These are phyloP conservation scores for Xylariaceae sp. DNA, from an alignment of 2,329 filamentous ascomycete genomes.

Conservation along the genomic window DNA sequence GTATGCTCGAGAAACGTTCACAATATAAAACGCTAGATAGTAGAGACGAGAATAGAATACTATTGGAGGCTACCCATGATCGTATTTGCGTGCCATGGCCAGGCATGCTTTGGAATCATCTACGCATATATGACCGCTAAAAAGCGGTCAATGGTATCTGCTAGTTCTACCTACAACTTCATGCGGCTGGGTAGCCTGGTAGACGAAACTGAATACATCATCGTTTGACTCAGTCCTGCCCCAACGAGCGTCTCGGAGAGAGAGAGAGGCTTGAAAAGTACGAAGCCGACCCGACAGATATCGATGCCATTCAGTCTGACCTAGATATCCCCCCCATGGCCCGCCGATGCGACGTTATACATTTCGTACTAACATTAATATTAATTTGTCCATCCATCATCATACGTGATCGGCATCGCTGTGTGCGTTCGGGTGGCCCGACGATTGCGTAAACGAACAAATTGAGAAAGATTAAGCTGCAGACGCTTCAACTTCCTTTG, in stretches of 20 bases:
- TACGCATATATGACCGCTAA: neutral
- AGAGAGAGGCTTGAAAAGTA: neutral
- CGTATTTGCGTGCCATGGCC: neutral
- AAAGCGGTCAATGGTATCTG: neutral
- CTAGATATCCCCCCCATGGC: neutral
- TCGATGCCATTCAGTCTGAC: neutral
- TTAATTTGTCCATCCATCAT: slow-evolving; percentile 22
- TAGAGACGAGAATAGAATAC: no score
- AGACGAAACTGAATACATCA: neutral
- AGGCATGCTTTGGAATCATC: neutral
- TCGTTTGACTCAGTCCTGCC: neutral
- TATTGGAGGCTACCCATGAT: no score
- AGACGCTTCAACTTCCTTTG: slow-evolving; percentile 12
- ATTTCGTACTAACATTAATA: slow-evolving; percentile 32
- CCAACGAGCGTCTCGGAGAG: neutral
- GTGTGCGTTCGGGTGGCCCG: slow-evolving; percentile 13
- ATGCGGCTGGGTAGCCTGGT: neutral
- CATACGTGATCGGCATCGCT: slow-evolving; percentile 17
- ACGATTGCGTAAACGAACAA: slow-evolving; percentile 14
- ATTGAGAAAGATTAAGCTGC: slow-evolving; percentile 15
- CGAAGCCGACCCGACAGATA: neutral
- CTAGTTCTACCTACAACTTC: neutral
- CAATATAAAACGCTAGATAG: no score
- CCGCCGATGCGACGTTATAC: neutral
- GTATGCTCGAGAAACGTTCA: no score